A percentile compares a stretch with the other conserved stretches of the same genome.
These are phyloP conservation scores for Verticillium klebahnii DNA, from an alignment of 2,329 filamentous ascomycete species.

Conservation along the genomic window DNA sequence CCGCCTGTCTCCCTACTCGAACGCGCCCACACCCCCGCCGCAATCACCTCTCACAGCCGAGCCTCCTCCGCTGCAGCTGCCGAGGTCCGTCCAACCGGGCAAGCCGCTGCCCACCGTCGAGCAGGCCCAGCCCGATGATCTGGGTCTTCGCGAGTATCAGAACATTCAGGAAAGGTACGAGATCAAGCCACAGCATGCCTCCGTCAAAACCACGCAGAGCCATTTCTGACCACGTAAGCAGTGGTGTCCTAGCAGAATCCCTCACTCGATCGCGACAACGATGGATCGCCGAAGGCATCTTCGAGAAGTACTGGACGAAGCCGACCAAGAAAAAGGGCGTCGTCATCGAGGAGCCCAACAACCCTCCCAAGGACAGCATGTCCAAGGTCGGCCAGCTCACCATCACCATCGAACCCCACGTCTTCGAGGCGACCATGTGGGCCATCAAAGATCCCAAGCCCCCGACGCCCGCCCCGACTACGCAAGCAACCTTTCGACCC, in stretches of 20 bases:
- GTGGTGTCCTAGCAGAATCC: conserved; percentile 71
- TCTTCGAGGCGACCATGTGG: conserved; percentile 72
- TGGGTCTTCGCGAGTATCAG: conserved; percentile 65
- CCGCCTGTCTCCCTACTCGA: conserved; percentile 37
- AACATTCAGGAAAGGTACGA: conserved; percentile 65
- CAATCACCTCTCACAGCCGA: conserved; percentile 29
- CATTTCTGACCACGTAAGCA: conserved; percentile 24
- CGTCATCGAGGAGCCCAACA: conserved; percentile 58
- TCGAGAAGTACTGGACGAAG: conserved; percentile 76
- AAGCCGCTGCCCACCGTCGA: conserved; percentile 69
- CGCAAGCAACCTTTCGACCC: conserved; percentile 37
- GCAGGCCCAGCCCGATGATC: conserved; percentile 58
- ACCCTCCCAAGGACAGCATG: conserved; percentile 68
- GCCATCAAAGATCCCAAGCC: conserved; percentile 62
- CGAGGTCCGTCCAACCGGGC: conserved; percentile 58
- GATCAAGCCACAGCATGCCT: not conserved
- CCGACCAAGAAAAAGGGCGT: conserved; percentile 64
- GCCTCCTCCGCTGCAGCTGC: conserved; percentile 42
- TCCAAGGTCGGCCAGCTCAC: conserved; percentile 67
- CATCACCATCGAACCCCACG: conserved; percentile 74
- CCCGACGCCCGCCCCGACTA: conserved; percentile 27
- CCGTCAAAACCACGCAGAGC: not conserved
- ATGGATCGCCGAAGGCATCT: conserved; percentile 69
- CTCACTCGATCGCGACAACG: conserved; percentile 66
- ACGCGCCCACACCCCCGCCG: conserved; percentile 27